Evolutionary conservation across 257 asterid genomes (phyloP).

Genomic region (Ajuga chamaepitys): DNA sequence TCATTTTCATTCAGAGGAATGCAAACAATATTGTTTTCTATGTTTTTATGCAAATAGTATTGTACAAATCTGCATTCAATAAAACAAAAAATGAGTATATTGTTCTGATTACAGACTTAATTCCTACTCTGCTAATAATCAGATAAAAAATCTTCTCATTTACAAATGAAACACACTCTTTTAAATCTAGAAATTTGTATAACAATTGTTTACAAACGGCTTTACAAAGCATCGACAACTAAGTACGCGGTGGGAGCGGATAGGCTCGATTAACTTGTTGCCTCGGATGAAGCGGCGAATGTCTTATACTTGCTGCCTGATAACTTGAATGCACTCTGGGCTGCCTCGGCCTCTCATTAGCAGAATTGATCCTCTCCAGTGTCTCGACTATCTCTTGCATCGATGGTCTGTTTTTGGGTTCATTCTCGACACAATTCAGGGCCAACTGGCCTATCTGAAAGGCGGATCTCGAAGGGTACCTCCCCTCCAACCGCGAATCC

Average conservation of each 20-base stretch:
- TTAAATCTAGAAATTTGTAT: neutral
- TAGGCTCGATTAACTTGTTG: conserved; percentile 24
- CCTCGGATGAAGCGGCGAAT: conserved; percentile 36
- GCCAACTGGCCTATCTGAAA: conserved; percentile 50
- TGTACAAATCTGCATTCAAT: too few species aligned
- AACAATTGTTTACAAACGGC: too few species aligned
- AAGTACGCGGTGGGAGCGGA: conserved; percentile 24
- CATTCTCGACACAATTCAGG: conserved; percentile 44
- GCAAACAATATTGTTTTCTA: too few species aligned
- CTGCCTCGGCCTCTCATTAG: conserved; percentile 37
- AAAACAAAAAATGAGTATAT: too few species aligned
- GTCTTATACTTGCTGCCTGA: conserved; percentile 23
- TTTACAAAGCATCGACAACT: too few species aligned
- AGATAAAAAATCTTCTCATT: neutral
- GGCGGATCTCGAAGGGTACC: conserved; percentile 55
- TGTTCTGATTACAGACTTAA: too few species aligned
- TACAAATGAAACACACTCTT: neutral
- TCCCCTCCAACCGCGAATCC: conserved; percentile 56
- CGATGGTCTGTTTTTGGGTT: conserved; percentile 52
- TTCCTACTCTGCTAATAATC: too few species aligned
- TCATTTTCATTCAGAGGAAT: neutral
- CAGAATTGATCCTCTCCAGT: conserved; percentile 30
- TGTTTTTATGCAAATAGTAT: too few species aligned
- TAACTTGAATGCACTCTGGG: conserved; percentile 20
- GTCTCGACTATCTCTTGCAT: conserved; percentile 57